phyloP scores from a whole-genome alignment of 139 green algal genomes.

The Chlorella sp. region DNA sequence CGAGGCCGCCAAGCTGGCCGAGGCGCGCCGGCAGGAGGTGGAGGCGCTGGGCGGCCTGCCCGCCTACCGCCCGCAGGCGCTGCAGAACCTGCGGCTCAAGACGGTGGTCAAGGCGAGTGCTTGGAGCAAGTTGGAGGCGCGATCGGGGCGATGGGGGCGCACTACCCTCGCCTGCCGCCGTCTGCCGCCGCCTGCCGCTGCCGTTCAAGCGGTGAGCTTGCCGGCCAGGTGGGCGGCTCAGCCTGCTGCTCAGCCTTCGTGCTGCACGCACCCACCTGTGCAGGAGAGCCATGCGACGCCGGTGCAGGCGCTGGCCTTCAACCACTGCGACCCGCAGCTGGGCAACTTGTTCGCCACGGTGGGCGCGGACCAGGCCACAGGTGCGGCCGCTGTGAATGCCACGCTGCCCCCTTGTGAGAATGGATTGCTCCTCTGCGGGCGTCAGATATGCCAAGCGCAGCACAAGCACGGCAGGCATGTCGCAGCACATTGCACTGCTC shows the following conservation, averaged over 20 bases:
- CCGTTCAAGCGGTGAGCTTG: neutral
- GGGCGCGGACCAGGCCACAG: constrained; percentile 60
- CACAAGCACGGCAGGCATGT: too few relatives aligned
- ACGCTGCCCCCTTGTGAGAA: too few relatives aligned
- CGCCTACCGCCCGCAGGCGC: constrained; percentile 43
- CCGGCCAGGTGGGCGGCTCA: too few relatives aligned
- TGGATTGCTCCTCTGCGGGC: too few relatives aligned
- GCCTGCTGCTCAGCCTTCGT: too few relatives aligned
- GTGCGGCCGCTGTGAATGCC: neutral
- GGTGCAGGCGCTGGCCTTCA: constrained; percentile 57
- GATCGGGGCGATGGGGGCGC: too few relatives aligned
- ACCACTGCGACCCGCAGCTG: constrained; percentile 28
- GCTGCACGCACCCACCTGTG: neutral
- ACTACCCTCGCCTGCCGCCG: too few relatives aligned
- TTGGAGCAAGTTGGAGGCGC: neutral
- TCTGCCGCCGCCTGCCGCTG: constrained; percentile 10
- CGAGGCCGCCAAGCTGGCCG: constrained; percentile 24
- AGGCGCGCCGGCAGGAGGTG: constrained; percentile 34
- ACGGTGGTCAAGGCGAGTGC: constrained; percentile 66
- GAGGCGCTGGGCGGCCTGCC: constrained; percentile 34
- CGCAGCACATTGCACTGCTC: too few relatives aligned
- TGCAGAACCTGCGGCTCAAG: constrained; percentile 64
- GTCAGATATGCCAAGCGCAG: too few relatives aligned
- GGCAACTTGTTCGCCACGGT: constrained; percentile 71
- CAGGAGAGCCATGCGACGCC: constrained; percentile 68